Evolutionary conservation across 1,284 basidiomycete genomes (phyloP).

Genomic region (Microbotryum lychnidis-dioicae): DNA sequence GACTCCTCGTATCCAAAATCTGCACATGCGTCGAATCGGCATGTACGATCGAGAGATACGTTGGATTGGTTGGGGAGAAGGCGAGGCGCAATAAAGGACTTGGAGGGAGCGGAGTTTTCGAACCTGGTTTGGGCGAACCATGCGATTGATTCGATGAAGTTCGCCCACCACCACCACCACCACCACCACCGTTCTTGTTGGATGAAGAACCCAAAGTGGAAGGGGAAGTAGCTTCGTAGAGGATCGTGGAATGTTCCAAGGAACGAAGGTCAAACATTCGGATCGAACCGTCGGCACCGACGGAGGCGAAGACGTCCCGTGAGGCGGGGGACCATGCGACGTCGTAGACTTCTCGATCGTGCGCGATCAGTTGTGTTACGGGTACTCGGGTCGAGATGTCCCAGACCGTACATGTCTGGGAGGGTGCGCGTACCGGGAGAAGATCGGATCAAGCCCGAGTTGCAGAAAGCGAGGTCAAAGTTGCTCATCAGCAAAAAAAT

Average conservation of each 20-base stretch:
- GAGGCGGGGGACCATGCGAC: constrained; percentile 77
- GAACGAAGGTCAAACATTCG: constrained; percentile 94
- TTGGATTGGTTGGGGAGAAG: constrained; percentile 76
- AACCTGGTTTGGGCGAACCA: not conserved
- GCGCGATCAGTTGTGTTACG: constrained; percentile 79
- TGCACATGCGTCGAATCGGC: constrained; percentile 79
- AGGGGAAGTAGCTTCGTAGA: constrained; percentile 76
- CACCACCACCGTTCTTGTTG: constrained; percentile 4
- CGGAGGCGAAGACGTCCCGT: constrained; percentile 94
- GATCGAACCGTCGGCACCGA: constrained; percentile 92
- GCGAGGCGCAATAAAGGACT: constrained; percentile 71
- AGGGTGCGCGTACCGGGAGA: too few species aligned
- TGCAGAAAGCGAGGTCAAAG: not conserved
- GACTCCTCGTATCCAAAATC: constrained; percentile 87
- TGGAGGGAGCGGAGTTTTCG: constrained; percentile 38
- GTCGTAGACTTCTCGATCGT: constrained; percentile 79
- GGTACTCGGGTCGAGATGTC: constrained; percentile 94
- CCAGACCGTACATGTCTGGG: constrained; percentile 51
- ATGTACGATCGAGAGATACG: constrained; percentile 89
- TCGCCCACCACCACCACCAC: not conserved
- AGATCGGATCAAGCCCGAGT: too few species aligned
- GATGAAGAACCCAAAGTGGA: constrained; percentile 43
- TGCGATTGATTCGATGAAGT: constrained; percentile 3
- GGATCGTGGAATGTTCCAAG: constrained; percentile 94
- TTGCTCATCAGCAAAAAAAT: not conserved